Evolutionary conservation across 441 rosid species (phyloP).

Genomic region (Euphorbia schlechtendalii): DNA sequence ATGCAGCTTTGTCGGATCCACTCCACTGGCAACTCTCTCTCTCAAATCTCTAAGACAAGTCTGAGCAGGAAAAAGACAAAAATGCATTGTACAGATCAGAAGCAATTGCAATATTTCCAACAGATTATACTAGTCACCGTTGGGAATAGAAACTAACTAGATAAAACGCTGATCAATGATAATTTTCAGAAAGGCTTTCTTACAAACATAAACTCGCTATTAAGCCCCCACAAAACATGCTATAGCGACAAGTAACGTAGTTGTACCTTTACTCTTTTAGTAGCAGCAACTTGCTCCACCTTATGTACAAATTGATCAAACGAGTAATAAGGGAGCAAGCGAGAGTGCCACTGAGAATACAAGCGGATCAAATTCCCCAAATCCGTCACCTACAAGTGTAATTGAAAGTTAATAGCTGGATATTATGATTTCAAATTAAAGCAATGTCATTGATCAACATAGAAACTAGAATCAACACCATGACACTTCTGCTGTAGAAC

Average conservation of each 20-base stretch:
- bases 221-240: not conserved
- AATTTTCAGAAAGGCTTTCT: not conserved
- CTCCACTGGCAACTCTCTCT: constrained; percentile 81
- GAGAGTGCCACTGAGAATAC: constrained; percentile 84
- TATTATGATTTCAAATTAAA: not conserved
- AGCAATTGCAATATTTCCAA: not conserved
- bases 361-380: constrained; percentile 69
- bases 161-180: not conserved
- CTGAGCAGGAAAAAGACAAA: constrained; percentile 32
- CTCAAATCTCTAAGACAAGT: constrained; percentile 61
- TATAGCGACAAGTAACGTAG: not conserved
- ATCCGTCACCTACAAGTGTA: constrained; percentile 49
- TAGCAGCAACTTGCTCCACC: constrained; percentile 70
- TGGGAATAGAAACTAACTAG: not conserved
- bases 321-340: constrained; percentile 69
- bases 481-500: not conserved
- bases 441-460: not conserved
- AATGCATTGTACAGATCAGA: not conserved
- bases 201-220: not conserved
- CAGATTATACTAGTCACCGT: not conserved
- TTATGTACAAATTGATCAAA: constrained; percentile 80
- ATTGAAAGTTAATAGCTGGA: not conserved
- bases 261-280: constrained; percentile 76
- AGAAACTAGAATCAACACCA: not conserved
- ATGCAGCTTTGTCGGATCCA: constrained; percentile 68